Conservation (phyloP, 306 rosid species). For the Pyrus communis region DNA sequence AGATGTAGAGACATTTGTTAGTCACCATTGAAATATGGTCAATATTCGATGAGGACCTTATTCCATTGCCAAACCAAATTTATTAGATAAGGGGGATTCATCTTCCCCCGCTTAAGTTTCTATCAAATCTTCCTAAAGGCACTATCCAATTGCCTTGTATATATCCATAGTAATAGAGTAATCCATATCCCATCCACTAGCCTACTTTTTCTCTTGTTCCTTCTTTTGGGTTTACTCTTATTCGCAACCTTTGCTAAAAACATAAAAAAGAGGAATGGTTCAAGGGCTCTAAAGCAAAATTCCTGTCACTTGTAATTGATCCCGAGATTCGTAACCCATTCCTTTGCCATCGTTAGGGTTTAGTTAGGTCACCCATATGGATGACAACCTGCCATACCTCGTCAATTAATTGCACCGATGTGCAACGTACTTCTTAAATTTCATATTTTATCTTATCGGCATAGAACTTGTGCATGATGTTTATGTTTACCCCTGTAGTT, state of each 20-base stretch:
- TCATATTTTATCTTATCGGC: too few relatives aligned
- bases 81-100: too few relatives aligned
- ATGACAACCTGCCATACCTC: constrained; percentile 16
- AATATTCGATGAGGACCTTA: too few relatives aligned
- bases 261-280: neutral
- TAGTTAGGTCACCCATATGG: constrained; percentile 18
- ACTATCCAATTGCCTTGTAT: too few relatives aligned
- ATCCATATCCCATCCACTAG: neutral
- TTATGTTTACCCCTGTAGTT: neutral
- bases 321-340: neutral
- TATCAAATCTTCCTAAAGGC: too few relatives aligned
- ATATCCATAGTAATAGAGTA: too few relatives aligned
- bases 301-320: neutral
- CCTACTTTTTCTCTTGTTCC: neutral
- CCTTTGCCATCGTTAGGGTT: neutral
- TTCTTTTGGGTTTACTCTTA: neutral
- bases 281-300: neutral
- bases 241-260: neutral
- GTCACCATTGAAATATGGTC: too few relatives aligned
- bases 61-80: too few relatives aligned
- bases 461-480: neutral
- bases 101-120: too few relatives aligned
- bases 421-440: neutral
- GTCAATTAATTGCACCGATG: constrained; percentile 3
- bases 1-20: too few relatives aligned